Evolutionary conservation across 768 basidiomycete genomes (phyloP).

Genomic region (Mycena crocata): DNA sequence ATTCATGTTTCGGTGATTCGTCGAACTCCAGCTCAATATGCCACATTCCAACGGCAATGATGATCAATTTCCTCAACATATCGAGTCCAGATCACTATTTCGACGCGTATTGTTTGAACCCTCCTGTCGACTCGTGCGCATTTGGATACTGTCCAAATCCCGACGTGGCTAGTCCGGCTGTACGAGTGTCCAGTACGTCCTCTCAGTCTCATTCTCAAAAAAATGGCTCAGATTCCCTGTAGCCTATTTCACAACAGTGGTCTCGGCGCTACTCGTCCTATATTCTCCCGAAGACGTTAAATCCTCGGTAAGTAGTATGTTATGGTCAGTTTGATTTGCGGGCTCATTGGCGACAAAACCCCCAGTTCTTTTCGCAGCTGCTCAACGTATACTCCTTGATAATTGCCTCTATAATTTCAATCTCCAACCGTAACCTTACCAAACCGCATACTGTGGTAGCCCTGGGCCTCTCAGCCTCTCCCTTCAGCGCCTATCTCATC

Average conservation of each 20-base stretch:
- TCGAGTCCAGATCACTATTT: conserved; percentile 11
- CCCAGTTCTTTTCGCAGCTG: conserved; percentile 26
- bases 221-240: neutral
- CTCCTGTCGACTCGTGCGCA: conserved; percentile 25
- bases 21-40: conserved; percentile 19
- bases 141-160: conserved; percentile 30
- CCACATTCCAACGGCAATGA: conserved; percentile 12
- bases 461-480: conserved; percentile 20
- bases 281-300: conserved; percentile 24
- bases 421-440: conserved; percentile 23
- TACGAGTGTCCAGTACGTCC: conserved; percentile 26
- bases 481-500: conserved; percentile 27
- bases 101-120: conserved; percentile 21
- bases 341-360: neutral
- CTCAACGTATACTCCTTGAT: conserved; percentile 31
- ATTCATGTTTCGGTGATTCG: conserved; percentile 22
- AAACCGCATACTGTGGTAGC: conserved; percentile 23
- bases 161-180: conserved; percentile 30
- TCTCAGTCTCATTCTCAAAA: neutral
- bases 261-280: conserved; percentile 25
- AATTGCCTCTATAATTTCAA: conserved; percentile 25
- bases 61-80: conserved; percentile 27
- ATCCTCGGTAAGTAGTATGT: conserved; percentile 8
- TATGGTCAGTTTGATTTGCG: neutral
- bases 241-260: conserved; percentile 26